phyloP scores from a whole-genome alignment of 2,329 filamentous ascomycete species.

The Sporothrix protearum region DNA sequence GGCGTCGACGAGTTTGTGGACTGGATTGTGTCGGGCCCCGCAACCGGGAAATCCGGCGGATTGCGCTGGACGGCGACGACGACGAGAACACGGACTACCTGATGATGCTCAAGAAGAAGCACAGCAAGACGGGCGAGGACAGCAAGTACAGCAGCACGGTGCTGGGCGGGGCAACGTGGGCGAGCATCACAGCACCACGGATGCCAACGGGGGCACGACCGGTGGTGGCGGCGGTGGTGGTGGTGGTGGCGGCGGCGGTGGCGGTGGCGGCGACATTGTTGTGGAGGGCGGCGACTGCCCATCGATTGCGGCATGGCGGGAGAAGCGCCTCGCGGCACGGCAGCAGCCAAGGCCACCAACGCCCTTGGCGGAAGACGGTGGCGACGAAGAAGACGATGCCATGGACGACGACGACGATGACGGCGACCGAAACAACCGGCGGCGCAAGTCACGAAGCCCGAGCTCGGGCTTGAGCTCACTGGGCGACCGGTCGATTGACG shows the following conservation, averaged over 20 bases:
- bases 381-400: background rate
- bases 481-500: constrained; percentile 45
- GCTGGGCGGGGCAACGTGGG: constrained; percentile 65
- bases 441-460: constrained; percentile 42
- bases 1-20: constrained; percentile 74
- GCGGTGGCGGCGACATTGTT: constrained; percentile 56
- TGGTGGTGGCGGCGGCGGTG: no score
- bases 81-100: constrained; percentile 67
- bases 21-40: constrained; percentile 68
- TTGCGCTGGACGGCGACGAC: constrained; percentile 68
- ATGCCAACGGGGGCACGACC: background rate
- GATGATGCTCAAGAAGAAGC: constrained; percentile 80
- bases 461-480: constrained; percentile 58
- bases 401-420: constrained; percentile 21
- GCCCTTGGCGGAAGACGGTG: constrained; percentile 20
- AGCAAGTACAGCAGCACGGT: constrained; percentile 81
- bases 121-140: constrained; percentile 84
- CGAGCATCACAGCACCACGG: constrained; percentile 57
- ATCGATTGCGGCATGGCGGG: constrained; percentile 64
- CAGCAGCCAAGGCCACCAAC: constrained; percentile 28
- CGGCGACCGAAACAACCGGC: constrained; percentile 25
- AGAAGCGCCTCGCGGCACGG: constrained; percentile 35
- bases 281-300: constrained; percentile 73
- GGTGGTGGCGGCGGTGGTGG: background rate
- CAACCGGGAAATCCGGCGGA: constrained; percentile 75